phyloP scores from a whole-genome alignment of 2,329 filamentous ascomycete species.

The Aspergillus uvarum region DNA sequence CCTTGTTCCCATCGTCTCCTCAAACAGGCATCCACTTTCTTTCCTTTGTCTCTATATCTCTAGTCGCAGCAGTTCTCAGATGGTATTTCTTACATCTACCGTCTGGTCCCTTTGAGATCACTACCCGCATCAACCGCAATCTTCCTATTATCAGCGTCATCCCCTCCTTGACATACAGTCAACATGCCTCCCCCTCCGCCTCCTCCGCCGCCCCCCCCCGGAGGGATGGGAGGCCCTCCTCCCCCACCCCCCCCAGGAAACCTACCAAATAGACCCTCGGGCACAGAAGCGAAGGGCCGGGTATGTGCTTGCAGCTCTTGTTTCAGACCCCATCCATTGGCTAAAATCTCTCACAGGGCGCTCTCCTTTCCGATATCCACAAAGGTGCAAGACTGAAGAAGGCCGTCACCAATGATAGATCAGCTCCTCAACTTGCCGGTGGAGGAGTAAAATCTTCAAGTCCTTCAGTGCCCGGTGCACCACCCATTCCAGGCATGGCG shows the following conservation, averaged over 20 bases:
- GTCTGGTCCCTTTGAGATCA: constrained; percentile 16
- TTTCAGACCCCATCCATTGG: neutral
- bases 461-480: constrained; percentile 70
- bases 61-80: constrained; percentile 12
- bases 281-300: constrained; percentile 57
- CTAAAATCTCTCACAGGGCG: constrained; percentile 60
- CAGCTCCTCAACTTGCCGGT: constrained; percentile 67
- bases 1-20: constrained; percentile 27
- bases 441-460: constrained; percentile 67
- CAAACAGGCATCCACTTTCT: constrained; percentile 18
- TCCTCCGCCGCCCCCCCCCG: constrained; percentile 66
- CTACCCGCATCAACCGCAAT: constrained; percentile 2
- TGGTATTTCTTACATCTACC: constrained; percentile 10
- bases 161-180: constrained; percentile 10
- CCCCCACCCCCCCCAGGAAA: constrained; percentile 62
- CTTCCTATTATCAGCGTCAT: constrained; percentile 9
- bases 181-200: constrained; percentile 59
- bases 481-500: constrained; percentile 29
- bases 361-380: constrained; percentile 80
- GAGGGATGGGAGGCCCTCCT: constrained; percentile 59
- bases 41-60: constrained; percentile 10
- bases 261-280: constrained; percentile 59
- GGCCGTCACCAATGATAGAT: constrained; percentile 86
- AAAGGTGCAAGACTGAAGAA: constrained; percentile 82
- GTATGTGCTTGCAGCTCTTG: constrained; percentile 51